phyloP scores from a whole-genome alignment of 768 basidiomycete species.

The Suillus alpinus region DNA sequence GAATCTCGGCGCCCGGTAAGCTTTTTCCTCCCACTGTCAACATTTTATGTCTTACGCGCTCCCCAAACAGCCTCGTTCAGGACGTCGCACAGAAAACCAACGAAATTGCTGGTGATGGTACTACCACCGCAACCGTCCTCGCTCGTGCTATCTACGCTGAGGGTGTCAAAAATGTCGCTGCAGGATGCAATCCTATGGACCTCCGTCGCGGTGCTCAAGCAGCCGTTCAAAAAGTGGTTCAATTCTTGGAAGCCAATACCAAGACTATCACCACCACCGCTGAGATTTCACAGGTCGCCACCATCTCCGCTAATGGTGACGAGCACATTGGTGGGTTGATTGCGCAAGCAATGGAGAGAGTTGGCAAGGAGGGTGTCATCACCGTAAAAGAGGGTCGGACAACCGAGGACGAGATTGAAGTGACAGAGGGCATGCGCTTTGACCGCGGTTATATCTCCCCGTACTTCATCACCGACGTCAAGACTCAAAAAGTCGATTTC shows the following conservation, averaged over 20 bases:
- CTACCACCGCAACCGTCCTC: conserved; percentile 95
- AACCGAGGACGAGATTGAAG: conserved; percentile 98
- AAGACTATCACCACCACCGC: conserved; percentile 95
- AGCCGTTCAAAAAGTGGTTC: conserved; percentile 92
- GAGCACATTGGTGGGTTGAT: conserved; percentile 90
- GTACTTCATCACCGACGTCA: conserved; percentile 98
- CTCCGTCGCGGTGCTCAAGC: conserved; percentile 97
- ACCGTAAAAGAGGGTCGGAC: conserved; percentile 99
- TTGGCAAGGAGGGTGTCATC: conserved; percentile 99
- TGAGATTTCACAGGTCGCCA: conserved; percentile 99
- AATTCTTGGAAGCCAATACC: conserved; percentile 84
- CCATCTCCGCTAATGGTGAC: conserved; percentile 84
- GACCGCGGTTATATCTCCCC: conserved; percentile 98
- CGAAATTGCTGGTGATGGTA: conserved; percentile 96
- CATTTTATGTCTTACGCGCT: conserved; percentile 5
- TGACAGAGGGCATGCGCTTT: conserved; percentile 99
- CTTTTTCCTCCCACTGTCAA: conserved; percentile 5
- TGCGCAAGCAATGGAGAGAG: conserved; percentile 99
- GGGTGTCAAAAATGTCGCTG: conserved; percentile 98
- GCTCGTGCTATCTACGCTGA: conserved; percentile 97
- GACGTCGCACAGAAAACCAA: conserved; percentile 97
- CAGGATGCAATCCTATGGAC: conserved; percentile 99
- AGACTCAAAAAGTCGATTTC: conserved; percentile 92
- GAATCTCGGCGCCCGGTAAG: conserved; percentile 95
- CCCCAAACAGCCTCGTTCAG: conserved; percentile 69